Evolutionary conservation across 2,329 filamentous ascomycete species (phyloP).

Genomic region (Cytospora leucostoma): DNA sequence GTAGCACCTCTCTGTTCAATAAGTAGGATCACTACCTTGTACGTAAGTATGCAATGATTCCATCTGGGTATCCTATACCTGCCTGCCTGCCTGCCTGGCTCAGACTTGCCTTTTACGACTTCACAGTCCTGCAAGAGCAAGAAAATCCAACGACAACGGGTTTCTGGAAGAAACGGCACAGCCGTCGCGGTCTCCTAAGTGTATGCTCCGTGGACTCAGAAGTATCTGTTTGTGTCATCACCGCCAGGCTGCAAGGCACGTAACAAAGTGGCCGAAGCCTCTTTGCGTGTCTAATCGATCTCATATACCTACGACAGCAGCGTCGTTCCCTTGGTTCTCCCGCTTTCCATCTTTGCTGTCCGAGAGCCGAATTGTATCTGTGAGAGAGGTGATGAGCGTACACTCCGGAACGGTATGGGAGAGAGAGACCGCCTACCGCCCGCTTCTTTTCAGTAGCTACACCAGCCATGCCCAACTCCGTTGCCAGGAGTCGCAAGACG

Average conservation of each 20-base stretch:
- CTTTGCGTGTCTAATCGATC: not conserved
- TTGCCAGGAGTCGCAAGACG: slow-evolving; percentile 74
- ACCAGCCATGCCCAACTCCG: slow-evolving; percentile 67
- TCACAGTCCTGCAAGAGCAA: slow-evolving; percentile 36
- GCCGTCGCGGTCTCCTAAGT: slow-evolving; percentile 27
- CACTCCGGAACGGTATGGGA: not conserved
- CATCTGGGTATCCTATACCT: not conserved
- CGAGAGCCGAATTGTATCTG: slow-evolving; percentile 81
- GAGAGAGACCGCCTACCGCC: slow-evolving; percentile 59
- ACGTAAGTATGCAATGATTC: not conserved
- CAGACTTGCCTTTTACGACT: slow-evolving; percentile 43
- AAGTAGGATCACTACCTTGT: not conserved
- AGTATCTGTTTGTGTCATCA: slow-evolving; percentile 77
- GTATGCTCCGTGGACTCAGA: slow-evolving; percentile 54
- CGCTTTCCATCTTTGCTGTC: slow-evolving; percentile 79
- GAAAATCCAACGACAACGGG: slow-evolving; percentile 40
- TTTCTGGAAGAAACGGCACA: slow-evolving; percentile 56
- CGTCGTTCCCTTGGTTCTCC: slow-evolving; percentile 69
- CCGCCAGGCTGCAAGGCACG: slow-evolving; percentile 42
- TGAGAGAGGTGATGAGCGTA: slow-evolving; percentile 8
- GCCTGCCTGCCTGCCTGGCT: slow-evolving; percentile 31
- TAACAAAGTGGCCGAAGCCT: not conserved
- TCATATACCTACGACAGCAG: slow-evolving; percentile 45
- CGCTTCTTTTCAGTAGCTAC: slow-evolving; percentile 90
- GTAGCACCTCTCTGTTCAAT: not conserved